phyloP scores from a whole-genome alignment of 371 early-diverging fungal genomes.

The Haplosporangium sp. region DNA sequence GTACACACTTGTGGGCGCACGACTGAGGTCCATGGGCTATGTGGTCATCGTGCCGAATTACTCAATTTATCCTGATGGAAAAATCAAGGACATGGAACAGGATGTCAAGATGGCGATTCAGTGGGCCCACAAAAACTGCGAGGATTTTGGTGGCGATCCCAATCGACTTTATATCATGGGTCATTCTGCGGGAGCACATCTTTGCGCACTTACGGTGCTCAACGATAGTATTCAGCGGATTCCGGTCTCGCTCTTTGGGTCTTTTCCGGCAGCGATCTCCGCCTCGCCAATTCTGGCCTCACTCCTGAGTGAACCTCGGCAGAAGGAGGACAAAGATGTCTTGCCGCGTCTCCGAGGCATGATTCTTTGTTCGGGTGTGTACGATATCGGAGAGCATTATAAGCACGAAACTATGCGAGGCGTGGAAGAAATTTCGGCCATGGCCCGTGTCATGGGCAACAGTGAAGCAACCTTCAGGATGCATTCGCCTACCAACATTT shows the following conservation, averaged over 20 bases:
- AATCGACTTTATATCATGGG: conserved; percentile 40
- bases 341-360: conserved; percentile 47
- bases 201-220: conserved; percentile 36
- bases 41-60: conserved; percentile 82
- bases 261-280: conserved; percentile 18
- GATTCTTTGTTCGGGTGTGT: conserved; percentile 67
- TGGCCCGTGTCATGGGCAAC: conserved; percentile 77
- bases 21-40: conserved; percentile 72
- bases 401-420: conserved; percentile 72
- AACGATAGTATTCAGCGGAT: conserved; percentile 37
- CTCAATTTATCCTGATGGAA: conserved; percentile 73
- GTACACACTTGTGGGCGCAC: conserved; percentile 74
- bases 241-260: conserved; percentile 29
- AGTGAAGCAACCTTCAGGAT: conserved; percentile 27
- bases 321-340: conserved; percentile 15
- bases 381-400: conserved; percentile 72
- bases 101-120: conserved; percentile 71
- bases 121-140: conserved; percentile 68
- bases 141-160: conserved; percentile 44
- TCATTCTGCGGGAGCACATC: conserved; percentile 53
- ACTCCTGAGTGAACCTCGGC: conserved; percentile 7
- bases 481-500: conserved; percentile 33
- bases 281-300: conserved; percentile 29
- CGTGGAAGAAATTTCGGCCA: conserved; percentile 78
- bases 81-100: conserved; percentile 66